phyloP scores from a whole-genome alignment of 2,329 filamentous ascomycete species.

The Botrytis fabae region DNA sequence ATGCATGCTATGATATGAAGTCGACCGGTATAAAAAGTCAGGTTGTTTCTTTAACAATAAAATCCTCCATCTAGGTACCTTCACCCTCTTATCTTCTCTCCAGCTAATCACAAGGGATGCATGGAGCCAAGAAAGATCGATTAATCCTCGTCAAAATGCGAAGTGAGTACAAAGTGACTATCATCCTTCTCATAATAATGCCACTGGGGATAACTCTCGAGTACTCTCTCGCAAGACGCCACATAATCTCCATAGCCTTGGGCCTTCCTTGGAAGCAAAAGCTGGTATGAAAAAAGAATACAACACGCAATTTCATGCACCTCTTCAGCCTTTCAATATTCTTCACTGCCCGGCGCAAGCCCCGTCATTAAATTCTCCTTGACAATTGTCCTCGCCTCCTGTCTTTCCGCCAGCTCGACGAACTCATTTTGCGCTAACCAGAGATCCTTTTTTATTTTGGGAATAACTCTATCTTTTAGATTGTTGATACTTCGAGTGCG shows the following conservation, averaged over 20 bases:
- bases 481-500: background rate
- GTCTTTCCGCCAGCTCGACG: fast-evolving
- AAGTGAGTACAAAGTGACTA: background rate
- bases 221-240: background rate
- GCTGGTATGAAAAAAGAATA: background rate
- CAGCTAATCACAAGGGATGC: background rate
- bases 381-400: fast-evolving
- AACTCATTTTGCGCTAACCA: fast-evolving
- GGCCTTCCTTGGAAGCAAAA: fast-evolving
- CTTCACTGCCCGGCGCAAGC: background rate
- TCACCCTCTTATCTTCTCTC: background rate
- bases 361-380: too few relatives aligned
- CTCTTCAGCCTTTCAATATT: background rate
- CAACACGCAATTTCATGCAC: background rate
- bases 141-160: background rate
- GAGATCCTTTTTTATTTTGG: background rate
- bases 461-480: background rate
- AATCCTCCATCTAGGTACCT: background rate
- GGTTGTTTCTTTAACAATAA: background rate
- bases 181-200: background rate
- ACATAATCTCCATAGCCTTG: background rate
- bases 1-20: background rate
- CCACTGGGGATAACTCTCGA: background rate
- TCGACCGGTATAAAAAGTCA: background rate
- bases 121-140: background rate